Conservation (phyloP, 495 filamentous ascomycete species). For the Aspergillus homomorphus region DNA sequence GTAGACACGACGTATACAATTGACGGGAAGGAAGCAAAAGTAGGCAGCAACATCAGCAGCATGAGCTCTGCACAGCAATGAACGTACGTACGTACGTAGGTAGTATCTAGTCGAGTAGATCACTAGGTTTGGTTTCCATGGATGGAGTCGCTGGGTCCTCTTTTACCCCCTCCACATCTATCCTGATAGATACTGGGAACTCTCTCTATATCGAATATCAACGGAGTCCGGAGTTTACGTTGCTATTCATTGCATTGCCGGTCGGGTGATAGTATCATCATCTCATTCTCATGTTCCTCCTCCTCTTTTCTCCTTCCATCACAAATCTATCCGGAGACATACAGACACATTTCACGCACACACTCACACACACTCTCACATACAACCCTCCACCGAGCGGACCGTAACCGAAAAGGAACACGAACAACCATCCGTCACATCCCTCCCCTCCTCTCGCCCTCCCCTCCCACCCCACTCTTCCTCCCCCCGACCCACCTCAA, state of each 20-base stretch:
- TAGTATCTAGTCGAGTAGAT: background rate
- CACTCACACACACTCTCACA: background rate
- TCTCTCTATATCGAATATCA: background rate
- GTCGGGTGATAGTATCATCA: background rate
- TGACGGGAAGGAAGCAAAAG: background rate
- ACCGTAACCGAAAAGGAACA: conserved; percentile 18
- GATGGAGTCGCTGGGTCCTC: background rate
- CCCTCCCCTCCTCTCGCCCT: background rate
- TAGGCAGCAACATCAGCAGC: background rate
- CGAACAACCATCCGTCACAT: conserved; percentile 20
- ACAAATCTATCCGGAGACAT: background rate
- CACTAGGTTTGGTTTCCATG: background rate
- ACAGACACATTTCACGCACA: too few relatives aligned
- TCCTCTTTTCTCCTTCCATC: background rate
- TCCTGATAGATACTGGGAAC: too few relatives aligned
- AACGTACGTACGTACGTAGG: background rate
- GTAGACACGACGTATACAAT: background rate
- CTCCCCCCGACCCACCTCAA: conserved; percentile 13
- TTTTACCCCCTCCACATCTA: background rate
- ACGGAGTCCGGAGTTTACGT: background rate
- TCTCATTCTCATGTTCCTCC: background rate
- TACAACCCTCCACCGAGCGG: conserved; percentile 1
- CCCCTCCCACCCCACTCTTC: background rate
- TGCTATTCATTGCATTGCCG: background rate
- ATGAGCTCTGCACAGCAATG: background rate